phyloP scores from a whole-genome alignment of 1,139 yeast species.

The Debaryomyces robertsiae region DNA sequence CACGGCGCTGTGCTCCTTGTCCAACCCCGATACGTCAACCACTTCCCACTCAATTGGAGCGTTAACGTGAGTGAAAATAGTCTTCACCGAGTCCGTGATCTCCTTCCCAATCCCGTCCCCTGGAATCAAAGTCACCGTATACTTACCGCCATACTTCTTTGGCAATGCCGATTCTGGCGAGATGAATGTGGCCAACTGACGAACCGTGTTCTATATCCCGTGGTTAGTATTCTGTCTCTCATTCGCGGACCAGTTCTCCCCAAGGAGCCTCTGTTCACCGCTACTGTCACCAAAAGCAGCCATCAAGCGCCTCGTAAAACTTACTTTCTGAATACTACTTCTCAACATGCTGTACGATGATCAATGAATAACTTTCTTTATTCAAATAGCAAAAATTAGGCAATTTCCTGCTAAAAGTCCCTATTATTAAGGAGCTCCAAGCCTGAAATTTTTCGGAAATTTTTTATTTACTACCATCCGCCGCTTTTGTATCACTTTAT shows the following conservation, averaged over 20 bases:
- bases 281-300: too few relatives aligned
- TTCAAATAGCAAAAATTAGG: slow-evolving; percentile 4
- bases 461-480: slow-evolving; percentile 5
- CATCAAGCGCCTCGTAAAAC: too few relatives aligned
- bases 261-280: too few relatives aligned
- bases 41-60: slow-evolving; percentile 96
- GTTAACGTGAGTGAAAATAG: slow-evolving; percentile 80
- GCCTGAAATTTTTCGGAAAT: slow-evolving; percentile 7
- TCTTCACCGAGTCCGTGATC: slow-evolving; percentile 90
- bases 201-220: slow-evolving; percentile 16
- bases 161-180: slow-evolving; percentile 69
- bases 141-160: slow-evolving; percentile 93
- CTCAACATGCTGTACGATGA: slow-evolving; percentile 9
- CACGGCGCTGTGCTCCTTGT: slow-evolving; percentile 60
- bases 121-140: slow-evolving; percentile 90
- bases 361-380: neutral
- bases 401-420: neutral
- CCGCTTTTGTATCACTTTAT: slow-evolving; percentile 7
- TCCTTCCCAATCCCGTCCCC: slow-evolving; percentile 98
- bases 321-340: slow-evolving; percentile 11
- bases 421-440: neutral
- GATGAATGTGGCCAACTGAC: slow-evolving; percentile 54
- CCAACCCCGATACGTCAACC: slow-evolving; percentile 83
- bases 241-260: slow-evolving; percentile 3
- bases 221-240: slow-evolving; percentile 6